Percentiles rank a stretch among this genome's conserved stretches.
Conservation (phyloP, 305 asterid species). For the Solanum hybrid region DNA sequence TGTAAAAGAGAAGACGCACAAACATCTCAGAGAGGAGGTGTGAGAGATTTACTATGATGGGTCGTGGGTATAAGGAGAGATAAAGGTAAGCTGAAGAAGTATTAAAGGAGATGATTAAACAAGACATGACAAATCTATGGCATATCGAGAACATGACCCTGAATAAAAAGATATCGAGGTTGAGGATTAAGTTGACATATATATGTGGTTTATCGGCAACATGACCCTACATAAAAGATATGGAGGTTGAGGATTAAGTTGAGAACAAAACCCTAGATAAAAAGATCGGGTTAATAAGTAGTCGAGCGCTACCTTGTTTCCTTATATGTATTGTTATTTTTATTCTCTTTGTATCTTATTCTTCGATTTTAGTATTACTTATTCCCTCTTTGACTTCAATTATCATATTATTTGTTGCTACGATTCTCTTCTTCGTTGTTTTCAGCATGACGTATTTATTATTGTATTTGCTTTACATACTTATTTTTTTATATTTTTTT, state of each 20-base stretch:
- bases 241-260: not conserved
- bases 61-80: not conserved
- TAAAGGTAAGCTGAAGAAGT: not conserved
- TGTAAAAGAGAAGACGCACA: not conserved
- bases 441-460: not conserved
- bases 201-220: not conserved
- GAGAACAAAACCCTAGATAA: not conserved
- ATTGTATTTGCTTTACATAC: not conserved
- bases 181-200: not conserved
- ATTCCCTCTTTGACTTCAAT: not conserved
- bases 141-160: no score
- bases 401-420: not conserved
- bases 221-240: not conserved
- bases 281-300: not conserved
- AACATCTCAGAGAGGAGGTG: rapidly evolving
- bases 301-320: not conserved
- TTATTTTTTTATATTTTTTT: rapidly evolving
- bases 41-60: not conserved
- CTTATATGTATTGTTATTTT: not conserved
- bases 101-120: not conserved
- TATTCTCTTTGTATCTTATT: not conserved
- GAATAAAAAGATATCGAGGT: not conserved
- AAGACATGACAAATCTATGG: not conserved
- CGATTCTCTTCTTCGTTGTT: not conserved
- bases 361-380: not conserved